phyloP scores from a whole-genome alignment of 2,329 filamentous ascomycete genomes.

The Nigrospora osmanthi region DNA sequence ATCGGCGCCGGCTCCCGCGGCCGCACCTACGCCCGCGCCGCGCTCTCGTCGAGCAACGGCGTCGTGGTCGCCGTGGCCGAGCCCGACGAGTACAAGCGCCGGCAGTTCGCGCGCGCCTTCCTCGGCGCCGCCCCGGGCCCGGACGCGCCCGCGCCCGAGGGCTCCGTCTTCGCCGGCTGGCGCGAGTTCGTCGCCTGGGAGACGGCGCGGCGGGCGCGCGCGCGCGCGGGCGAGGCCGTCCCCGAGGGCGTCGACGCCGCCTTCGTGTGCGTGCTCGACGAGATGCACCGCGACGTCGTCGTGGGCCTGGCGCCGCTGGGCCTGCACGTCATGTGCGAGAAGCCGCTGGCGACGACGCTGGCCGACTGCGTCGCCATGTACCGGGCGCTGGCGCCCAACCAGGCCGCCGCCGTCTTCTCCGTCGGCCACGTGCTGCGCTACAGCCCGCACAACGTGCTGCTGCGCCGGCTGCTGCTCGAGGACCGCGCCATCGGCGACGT shows the following conservation, averaged over 20 bases:
- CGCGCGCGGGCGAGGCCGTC: constrained; percentile 37
- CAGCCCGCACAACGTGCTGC: constrained; percentile 81
- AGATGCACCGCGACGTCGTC: constrained; percentile 79
- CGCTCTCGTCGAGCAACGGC: constrained; percentile 56
- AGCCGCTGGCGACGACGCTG: constrained; percentile 77
- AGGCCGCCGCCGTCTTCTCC: constrained; percentile 56
- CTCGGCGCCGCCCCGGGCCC: constrained; percentile 58
- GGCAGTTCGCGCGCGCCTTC: constrained; percentile 59
- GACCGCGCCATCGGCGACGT: constrained; percentile 76
- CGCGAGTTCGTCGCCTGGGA: constrained; percentile 70
- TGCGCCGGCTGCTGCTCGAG: constrained; percentile 70
- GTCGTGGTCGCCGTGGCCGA: constrained; percentile 74
- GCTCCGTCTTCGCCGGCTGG: constrained; percentile 69
- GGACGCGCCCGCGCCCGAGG: constrained; percentile 35
- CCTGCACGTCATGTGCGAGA: constrained; percentile 90
- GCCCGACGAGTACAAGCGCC: constrained; percentile 69
- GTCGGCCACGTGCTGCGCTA: constrained; percentile 93
- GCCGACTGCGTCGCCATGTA: constrained; percentile 73
- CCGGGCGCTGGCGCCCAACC: constrained; percentile 37
- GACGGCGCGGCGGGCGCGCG: constrained; percentile 46
- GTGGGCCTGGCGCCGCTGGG: constrained; percentile 60
- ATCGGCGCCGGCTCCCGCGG: constrained; percentile 80
- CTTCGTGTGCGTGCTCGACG: constrained; percentile 69
- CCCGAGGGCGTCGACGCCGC: constrained; percentile 52
- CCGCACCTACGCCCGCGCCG: constrained; percentile 62